Evolutionary conservation across 192 early-diverging fungal species (phyloP), one percentile per base, ranked within the genome.

Genomic region (Coemansia sp.): DNA sequence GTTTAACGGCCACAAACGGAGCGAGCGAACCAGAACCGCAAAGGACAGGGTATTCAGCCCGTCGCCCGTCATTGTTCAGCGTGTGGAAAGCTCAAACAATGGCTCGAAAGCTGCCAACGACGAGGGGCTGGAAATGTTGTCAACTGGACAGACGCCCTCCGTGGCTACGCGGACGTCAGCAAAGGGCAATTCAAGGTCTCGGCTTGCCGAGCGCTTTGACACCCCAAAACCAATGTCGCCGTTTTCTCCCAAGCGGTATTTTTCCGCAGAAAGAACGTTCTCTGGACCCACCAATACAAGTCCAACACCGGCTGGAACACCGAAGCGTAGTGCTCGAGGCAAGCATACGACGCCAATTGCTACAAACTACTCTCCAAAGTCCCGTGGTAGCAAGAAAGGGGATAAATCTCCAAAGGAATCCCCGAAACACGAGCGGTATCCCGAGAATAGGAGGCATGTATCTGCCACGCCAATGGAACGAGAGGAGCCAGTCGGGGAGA

Each of bases 31-130:
- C 5, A 20, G 7, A 29, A 1, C 29, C 29, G 15, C 3, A 29
- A n/a, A 19, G 20, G 68, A 66, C 34, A 75, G 68, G 13, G 55
- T 54, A 29, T 61, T 65, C 19, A 53, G 48, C n/a, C 64, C 73
- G 13, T 52, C 40, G 1, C 53, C 56, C 0, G 50, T 67, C 19
- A 53, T 38, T 25, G 63, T 75, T 0, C 68, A 54, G 32, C 40
- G 70, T 33, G 62, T 75, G 2, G 74, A 68, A 34, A 70, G 64
- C 32, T 54, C 43, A 4, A 66, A 42, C 56, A 50, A 56, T 23
- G 43, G 54, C 9, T 50, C 45, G 20, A 14, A 25, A 0, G 38
- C 57, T 41, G 40, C 35, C 19, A 40, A 34, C 19, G 62, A 63
- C 43, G 0, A 9, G 35, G 46, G 32, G 59, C 36, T 74, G 29